Conservation (phyloP, 83 land plant species). For the Picea mariana region DNA sequence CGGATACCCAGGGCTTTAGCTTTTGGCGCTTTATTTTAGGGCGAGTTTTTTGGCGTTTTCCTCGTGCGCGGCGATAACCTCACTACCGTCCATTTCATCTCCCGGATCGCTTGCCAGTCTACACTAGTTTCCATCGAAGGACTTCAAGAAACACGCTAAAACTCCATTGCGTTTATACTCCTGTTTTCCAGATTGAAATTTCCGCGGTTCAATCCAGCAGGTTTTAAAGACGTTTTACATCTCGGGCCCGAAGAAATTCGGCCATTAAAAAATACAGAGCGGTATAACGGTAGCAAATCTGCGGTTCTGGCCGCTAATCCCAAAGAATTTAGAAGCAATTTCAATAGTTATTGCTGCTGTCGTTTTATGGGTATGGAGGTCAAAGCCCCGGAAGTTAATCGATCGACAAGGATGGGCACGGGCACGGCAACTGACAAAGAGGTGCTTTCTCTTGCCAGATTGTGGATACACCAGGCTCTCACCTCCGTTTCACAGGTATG, state of each 20-base stretch:
- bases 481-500: background rate
- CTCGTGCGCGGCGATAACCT: no score
- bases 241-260: background rate
- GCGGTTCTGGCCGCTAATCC: background rate
- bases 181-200: background rate
- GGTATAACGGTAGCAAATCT: no score
- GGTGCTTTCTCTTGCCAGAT: background rate
- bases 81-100: no score
- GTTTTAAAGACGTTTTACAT: background rate
- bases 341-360: background rate
- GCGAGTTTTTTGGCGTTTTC: no score
- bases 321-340: no score
- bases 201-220: background rate
- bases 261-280: no score
- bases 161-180: no score
- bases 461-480: slow-evolving; percentile 12
- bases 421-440: background rate
- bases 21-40: no score
- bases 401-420: background rate
- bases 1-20: no score
- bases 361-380: slow-evolving; percentile 5
- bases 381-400: background rate
- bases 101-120: background rate
- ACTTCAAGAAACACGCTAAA: no score
- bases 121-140: background rate